phyloP scores from a whole-genome alignment of 2,329 filamentous ascomycete genomes.

The Chrysosphaeria jannelii region DNA sequence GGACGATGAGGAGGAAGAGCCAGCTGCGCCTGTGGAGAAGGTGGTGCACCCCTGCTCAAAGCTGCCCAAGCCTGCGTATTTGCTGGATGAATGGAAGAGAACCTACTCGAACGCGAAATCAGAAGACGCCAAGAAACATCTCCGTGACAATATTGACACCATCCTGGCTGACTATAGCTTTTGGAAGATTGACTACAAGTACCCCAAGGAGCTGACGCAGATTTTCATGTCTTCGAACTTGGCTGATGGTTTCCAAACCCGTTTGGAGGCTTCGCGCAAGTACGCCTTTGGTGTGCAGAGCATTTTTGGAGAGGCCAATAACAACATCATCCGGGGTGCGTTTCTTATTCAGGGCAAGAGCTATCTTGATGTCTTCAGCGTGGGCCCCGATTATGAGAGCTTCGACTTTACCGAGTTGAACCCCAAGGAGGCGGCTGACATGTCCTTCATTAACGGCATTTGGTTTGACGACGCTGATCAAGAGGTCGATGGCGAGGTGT shows the following conservation, averaged over 20 bases:
- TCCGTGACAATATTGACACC: conserved; percentile 92
- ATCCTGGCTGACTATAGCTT: conserved; percentile 89
- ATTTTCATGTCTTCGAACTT: conserved; percentile 99
- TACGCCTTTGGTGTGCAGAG: conserved; percentile 78
- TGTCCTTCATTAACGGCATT: conserved; percentile 54
- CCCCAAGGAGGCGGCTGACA: conserved; percentile 57
- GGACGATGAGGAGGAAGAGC: conserved; percentile 17
- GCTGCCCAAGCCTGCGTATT: conserved; percentile 49
- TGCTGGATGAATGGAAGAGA: conserved; percentile 95
- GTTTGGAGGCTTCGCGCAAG: conserved; percentile 94
- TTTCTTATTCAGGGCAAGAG: conserved; percentile 91
- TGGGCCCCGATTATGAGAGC: conserved; percentile 90
- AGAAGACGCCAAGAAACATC: conserved; percentile 67
- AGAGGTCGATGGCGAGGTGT: conserved; percentile 58
- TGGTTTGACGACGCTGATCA: conserved; percentile 85
- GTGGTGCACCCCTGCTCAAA: conserved; percentile 85
- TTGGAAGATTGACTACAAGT: conserved; percentile 92
- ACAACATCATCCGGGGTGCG: conserved; percentile 74
- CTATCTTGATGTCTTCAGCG: conserved; percentile 61
- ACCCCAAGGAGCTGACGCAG: conserved; percentile 90
- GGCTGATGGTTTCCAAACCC: conserved; percentile 90
- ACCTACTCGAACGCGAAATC: conserved; percentile 94
- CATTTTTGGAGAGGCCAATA: conserved; percentile 69
- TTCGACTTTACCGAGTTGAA: conserved; percentile 95
- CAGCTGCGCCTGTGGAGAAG: conserved; percentile 52